Conservation (phyloP, 2,329 filamentous ascomycete species). For the Botrytis squamosa region DNA sequence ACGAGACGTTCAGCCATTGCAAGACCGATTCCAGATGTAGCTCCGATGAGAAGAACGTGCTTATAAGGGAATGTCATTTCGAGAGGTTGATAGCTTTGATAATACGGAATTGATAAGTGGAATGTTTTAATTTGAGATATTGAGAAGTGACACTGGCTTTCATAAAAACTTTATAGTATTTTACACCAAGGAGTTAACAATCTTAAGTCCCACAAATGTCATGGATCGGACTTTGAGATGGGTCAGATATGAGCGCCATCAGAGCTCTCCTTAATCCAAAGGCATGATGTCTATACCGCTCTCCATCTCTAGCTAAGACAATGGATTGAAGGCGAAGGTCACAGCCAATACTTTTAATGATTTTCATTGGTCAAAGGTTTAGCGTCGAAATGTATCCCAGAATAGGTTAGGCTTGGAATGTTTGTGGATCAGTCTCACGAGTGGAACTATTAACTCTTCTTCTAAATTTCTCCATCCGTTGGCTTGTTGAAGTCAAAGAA, state of each 20-base stretch:
- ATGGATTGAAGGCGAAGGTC: background rate
- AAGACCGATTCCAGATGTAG: conserved; percentile 54
- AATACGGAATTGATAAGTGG: background rate
- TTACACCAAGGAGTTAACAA: background rate
- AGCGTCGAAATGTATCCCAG: conserved; percentile 2
- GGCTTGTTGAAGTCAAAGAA: background rate
- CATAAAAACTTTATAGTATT: background rate
- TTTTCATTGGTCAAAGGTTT: background rate
- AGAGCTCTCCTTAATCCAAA: background rate
- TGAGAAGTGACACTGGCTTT: background rate
- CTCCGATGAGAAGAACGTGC: conserved; percentile 54
- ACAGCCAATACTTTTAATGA: background rate
- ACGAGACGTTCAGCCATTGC: conserved; percentile 47
- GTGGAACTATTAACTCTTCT: background rate
- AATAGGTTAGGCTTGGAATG: background rate
- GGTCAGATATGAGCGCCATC: background rate
- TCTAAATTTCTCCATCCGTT: background rate
- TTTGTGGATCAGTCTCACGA: background rate
- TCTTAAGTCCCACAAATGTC: background rate
- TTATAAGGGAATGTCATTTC: conserved; percentile 55
- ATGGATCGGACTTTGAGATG: background rate
- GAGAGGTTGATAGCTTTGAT: background rate
- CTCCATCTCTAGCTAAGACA: background rate
- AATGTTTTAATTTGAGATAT: background rate
- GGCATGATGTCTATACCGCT: background rate